Conservation (phyloP, 768 basidiomycete genomes). For the Tulasnella sp. region DNA sequence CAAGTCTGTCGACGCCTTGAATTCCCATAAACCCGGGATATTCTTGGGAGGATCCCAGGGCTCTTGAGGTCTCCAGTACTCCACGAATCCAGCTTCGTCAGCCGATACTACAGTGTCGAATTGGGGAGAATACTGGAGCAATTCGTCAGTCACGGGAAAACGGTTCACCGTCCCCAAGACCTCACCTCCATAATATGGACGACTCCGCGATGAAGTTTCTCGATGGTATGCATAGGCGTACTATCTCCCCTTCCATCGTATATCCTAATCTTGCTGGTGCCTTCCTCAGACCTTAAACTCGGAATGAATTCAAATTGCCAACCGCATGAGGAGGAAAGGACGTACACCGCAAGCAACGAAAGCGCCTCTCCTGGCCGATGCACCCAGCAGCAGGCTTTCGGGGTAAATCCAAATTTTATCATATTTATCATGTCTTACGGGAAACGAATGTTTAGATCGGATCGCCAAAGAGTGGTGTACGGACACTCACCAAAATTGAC, state of each 20-base stretch:
- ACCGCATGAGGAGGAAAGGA: conserved; percentile 16
- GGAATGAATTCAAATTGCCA: conserved; percentile 1
- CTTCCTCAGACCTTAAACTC: conserved; percentile 55
- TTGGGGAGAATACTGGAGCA: conserved; percentile 67
- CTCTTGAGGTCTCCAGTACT: conserved; percentile 89
- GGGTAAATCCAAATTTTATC: conserved; percentile 74
- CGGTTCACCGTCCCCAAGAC: not conserved
- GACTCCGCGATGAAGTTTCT: conserved; percentile 70
- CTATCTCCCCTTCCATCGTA: conserved; percentile 88
- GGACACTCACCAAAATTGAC: conserved; percentile 78
- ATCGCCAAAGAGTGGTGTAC: not conserved
- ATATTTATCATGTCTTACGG: conserved; percentile 95
- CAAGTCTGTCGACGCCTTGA: conserved; percentile 81
- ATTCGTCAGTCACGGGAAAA: not conserved
- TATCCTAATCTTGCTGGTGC: conserved; percentile 61
- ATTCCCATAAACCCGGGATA: conserved; percentile 71
- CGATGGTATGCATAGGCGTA: conserved; percentile 60
- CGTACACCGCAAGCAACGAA: conserved; percentile 77
- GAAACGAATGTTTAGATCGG: not conserved
- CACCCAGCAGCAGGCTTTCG: conserved; percentile 90
- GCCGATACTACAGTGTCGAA: conserved; percentile 89
- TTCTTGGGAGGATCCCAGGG: conserved; percentile 76
- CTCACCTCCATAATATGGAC: conserved; percentile 80
- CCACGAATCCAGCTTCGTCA: conserved; percentile 88
- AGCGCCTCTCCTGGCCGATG: conserved; percentile 80